Conservation (phyloP, 2,329 filamentous ascomycete genomes). For the Fusarium sp. region DNA sequence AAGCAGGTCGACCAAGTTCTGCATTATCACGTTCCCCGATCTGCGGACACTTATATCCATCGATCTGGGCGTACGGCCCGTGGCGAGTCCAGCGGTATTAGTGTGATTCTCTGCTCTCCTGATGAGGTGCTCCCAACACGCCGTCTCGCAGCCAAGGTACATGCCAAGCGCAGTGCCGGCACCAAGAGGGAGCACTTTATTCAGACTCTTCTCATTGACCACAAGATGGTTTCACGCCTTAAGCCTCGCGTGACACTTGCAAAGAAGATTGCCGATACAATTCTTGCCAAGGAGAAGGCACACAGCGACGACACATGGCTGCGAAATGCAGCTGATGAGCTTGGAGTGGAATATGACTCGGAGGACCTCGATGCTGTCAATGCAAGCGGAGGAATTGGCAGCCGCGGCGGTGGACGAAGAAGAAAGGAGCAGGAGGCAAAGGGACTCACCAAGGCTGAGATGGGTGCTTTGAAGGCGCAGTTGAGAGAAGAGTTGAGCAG, state of each 20-base stretch:
- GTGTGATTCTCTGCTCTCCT: constrained; percentile 88
- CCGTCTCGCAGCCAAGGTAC: constrained; percentile 88
- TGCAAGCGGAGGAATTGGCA: constrained; percentile 70
- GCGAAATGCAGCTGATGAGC: constrained; percentile 85
- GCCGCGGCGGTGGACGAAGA: constrained; percentile 79
- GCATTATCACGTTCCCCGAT: constrained; percentile 93
- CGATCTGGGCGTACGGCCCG: constrained; percentile 94
- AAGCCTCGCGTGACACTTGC: constrained; percentile 82
- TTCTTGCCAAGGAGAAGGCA: constrained; percentile 87
- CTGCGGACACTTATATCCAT: constrained; percentile 95
- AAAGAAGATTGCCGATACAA: constrained; percentile 88
- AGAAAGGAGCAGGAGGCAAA: constrained; percentile 79
- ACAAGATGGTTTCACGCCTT: constrained; percentile 79
- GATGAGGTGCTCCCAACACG: constrained; percentile 90
- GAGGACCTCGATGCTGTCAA: constrained; percentile 89
- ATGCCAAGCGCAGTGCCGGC: constrained; percentile 67
- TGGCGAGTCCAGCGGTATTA: constrained; percentile 80
- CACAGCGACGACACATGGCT: constrained; percentile 88
- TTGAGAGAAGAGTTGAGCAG: constrained; percentile 77
- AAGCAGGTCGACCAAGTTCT: constrained; percentile 88
- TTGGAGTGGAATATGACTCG: constrained; percentile 93
- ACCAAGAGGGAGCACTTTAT: constrained; percentile 74
- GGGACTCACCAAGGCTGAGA: constrained; percentile 77
- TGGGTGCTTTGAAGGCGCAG: constrained; percentile 77
- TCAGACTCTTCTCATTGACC: constrained; percentile 84